A percentile compares a stretch with the other conserved stretches of the same genome.
These are phyloP conservation scores for Chlamydomonas asymmetrica DNA, from an alignment of 139 green algal genomes.

Conservation along the genomic window DNA sequence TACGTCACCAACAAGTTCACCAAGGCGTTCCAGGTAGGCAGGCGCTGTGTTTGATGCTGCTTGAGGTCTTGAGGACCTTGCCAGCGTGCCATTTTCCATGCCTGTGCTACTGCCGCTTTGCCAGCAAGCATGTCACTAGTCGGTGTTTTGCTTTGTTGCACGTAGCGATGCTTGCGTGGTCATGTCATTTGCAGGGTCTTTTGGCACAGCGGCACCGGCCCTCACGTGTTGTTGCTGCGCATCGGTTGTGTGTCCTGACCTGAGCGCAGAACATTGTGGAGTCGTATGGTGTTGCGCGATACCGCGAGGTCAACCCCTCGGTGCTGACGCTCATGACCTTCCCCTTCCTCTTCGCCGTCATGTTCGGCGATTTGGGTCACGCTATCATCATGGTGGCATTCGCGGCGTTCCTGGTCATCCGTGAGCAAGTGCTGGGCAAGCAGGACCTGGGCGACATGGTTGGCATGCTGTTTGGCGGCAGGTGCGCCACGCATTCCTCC, in stretches of 20 bases:
- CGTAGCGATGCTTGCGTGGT: no score
- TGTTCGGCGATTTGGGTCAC: constrained; percentile 96
- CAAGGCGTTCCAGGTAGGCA: constrained; percentile 86
- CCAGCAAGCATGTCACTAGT: no score
- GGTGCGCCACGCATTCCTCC: constrained; percentile 2
- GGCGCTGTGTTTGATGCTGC: no score
- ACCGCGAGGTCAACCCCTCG: constrained; percentile 89
- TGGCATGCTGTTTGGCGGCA: constrained; percentile 20
- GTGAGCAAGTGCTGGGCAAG: constrained; percentile 62
- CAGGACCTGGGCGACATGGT: constrained; percentile 42
- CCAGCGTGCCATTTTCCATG: no score
- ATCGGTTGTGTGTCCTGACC: no score
- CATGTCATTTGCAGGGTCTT: no score
- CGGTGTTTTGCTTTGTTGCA: no score
- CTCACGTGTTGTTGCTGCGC: no score
- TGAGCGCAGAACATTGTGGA: constrained; percentile 92
- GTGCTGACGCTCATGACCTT: constrained; percentile 96
- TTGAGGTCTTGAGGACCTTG: no score
- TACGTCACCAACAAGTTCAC: constrained; percentile 87
- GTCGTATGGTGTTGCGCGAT: constrained; percentile 90
- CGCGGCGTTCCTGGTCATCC: constrained; percentile 67
- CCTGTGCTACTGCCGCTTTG: no score
- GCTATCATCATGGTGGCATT: constrained; percentile 79
- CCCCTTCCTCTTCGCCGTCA: constrained; percentile 97
- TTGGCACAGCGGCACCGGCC: no score